A percentile compares a stretch with the other conserved stretches of the same genome.
Evolutionary conservation across 1,139 yeast genomes (phyloP).

Genomic region (Suhomyces choctaworum): DNA sequence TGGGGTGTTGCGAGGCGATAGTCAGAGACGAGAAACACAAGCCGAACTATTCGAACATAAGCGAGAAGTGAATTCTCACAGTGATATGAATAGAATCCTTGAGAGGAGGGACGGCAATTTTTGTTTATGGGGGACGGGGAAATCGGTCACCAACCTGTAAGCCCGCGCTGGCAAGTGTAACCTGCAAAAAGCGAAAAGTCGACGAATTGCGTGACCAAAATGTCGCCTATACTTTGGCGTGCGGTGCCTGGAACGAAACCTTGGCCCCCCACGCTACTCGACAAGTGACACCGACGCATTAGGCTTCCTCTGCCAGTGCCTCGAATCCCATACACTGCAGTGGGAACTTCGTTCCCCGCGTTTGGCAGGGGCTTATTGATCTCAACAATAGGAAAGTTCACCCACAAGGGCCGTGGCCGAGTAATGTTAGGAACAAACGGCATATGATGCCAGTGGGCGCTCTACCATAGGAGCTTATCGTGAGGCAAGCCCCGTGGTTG

Average conservation of each 20-base stretch:
- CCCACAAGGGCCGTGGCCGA: no score
- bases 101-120: slow-evolving; percentile 10
- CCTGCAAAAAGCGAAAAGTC: slow-evolving; percentile 7
- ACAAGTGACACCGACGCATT: neutral
- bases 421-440: no score
- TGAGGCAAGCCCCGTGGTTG: no score
- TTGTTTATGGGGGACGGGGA: slow-evolving; percentile 14
- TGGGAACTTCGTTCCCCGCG: slow-evolving; percentile 6
- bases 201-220: slow-evolving; percentile 14
- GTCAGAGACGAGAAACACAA: neutral
- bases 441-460: no score
- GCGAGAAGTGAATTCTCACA: slow-evolving; percentile 5
- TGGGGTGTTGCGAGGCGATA: neutral
- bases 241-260: slow-evolving; percentile 1
- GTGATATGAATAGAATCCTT: slow-evolving; percentile 4
- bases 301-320: slow-evolving; percentile 1
- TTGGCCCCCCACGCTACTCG: neutral
- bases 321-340: neutral
- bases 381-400: slow-evolving; percentile 6
- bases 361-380: slow-evolving; percentile 6
- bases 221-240: slow-evolving; percentile 3
- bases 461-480: no score
- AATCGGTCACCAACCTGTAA: slow-evolving; percentile 13
- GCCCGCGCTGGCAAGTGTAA: slow-evolving; percentile 1
- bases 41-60: slow-evolving; percentile 6